phyloP scores from a whole-genome alignment of 2,329 filamentous ascomycete species.

The Colletotrichum theobromicola region DNA sequence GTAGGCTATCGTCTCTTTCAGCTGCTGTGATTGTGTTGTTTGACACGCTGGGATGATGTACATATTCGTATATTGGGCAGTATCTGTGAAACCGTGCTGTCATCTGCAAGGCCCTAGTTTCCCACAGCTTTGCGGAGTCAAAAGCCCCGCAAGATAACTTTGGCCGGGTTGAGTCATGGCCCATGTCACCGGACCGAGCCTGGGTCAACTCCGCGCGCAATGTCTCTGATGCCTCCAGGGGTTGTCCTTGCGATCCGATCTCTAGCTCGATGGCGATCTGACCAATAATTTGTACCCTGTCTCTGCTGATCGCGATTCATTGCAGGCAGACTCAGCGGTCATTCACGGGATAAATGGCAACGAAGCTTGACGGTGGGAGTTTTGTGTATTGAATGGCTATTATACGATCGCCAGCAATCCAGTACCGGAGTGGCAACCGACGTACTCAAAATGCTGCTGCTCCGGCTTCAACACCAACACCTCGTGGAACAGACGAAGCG shows the following conservation, averaged over 20 bases:
- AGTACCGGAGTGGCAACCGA: conserved; percentile 40
- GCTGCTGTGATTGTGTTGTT: background rate
- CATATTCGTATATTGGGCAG: background rate
- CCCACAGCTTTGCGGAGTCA: background rate
- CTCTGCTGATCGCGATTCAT: background rate
- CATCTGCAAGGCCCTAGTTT: background rate
- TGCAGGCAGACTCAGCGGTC: background rate
- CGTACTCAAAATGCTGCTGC: conserved; percentile 47
- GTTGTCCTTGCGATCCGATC: background rate
- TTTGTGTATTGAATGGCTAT: background rate
- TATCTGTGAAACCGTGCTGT: background rate
- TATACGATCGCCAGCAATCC: conserved; percentile 31
- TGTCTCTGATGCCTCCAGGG: background rate
- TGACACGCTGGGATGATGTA: background rate
- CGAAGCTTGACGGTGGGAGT: background rate
- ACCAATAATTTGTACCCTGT: background rate
- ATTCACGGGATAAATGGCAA: background rate
- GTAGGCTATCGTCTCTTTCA: background rate
- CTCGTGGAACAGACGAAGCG: conserved; percentile 44
- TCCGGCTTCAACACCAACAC: conserved; percentile 41
- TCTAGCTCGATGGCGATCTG: background rate
- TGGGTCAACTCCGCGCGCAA: background rate
- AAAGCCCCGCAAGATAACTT: background rate
- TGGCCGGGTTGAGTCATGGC: background rate
- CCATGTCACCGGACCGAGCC: background rate